These are phyloP conservation scores for Clonostachys chloroleuca DNA, from an alignment of 2,329 filamentous ascomycete genomes.

Conservation along the genomic window DNA sequence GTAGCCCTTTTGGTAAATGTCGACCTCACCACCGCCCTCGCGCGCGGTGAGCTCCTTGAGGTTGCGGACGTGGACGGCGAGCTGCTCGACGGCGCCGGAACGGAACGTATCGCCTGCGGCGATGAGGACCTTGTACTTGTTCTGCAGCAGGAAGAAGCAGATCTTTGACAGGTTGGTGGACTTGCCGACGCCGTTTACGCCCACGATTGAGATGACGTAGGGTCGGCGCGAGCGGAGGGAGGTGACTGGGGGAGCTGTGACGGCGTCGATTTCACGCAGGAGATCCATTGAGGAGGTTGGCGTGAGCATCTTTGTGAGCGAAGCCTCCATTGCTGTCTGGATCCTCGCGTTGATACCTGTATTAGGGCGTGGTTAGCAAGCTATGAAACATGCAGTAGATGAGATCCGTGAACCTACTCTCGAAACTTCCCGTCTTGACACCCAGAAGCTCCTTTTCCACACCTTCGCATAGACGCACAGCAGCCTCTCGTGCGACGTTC, in stretches of 20 bases:
- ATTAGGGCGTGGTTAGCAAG: constrained; percentile 17
- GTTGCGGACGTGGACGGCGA: constrained; percentile 92
- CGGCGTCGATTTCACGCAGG: constrained; percentile 83
- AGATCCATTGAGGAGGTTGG: constrained; percentile 93
- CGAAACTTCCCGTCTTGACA: constrained; percentile 87
- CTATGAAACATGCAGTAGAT: not conserved
- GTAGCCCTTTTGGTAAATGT: constrained; percentile 95
- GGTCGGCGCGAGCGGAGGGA: constrained; percentile 66
- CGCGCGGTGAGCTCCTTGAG: constrained; percentile 82
- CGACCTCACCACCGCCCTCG: constrained; percentile 79
- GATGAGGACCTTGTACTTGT: constrained; percentile 92
- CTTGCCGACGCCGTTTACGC: constrained; percentile 97
- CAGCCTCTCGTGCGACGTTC: constrained; percentile 94
- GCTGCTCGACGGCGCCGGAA: constrained; percentile 93
- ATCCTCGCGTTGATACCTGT: constrained; percentile 73
- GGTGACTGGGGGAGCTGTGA: constrained; percentile 62
- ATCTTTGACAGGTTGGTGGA: constrained; percentile 98
- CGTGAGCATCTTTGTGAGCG: constrained; percentile 90
- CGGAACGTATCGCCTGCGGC: constrained; percentile 96
- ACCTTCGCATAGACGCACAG: constrained; percentile 82
- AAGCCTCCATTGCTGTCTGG: constrained; percentile 83
- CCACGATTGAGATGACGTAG: constrained; percentile 97
- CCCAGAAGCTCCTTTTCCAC: constrained; percentile 88
- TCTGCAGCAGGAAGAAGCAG: constrained; percentile 95
- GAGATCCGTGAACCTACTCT: constrained; percentile 36